phyloP scores from a whole-genome alignment of 352 stramenopile genomes.

The Phytopythium aichiense region DNA sequence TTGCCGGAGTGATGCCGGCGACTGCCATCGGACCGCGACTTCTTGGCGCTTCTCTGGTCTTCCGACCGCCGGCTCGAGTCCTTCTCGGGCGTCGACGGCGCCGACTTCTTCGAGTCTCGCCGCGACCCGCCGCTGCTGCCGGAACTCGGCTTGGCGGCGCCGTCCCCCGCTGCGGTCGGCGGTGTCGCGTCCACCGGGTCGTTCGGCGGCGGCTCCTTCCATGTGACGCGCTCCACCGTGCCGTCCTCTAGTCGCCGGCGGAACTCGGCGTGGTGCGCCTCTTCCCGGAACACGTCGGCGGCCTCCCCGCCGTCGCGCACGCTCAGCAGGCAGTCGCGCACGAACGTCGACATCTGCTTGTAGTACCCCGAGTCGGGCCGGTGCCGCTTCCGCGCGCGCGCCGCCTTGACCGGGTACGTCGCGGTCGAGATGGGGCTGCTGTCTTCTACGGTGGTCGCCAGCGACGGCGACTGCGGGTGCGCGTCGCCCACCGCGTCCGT shows the following conservation, averaged over 20 bases:
- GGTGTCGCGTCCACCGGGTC: constrained; percentile 12
- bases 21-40: constrained; percentile 4
- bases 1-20: constrained; percentile 1
- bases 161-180: constrained; percentile 2
- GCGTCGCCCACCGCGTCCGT: constrained; percentile 2
- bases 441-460: constrained; percentile 4
- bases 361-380: constrained; percentile 79
- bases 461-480: not conserved
- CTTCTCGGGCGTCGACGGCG: constrained; percentile 12
- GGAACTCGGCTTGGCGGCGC: constrained; percentile 9
- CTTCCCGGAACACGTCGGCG: constrained; percentile 47
- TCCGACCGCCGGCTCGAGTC: constrained; percentile 19
- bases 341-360: constrained; percentile 82
- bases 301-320: constrained; percentile 49
- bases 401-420: constrained; percentile 67
- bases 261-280: constrained; percentile 60
- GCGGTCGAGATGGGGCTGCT: constrained; percentile 5
- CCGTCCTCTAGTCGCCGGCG: constrained; percentile 56
- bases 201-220: constrained; percentile 56
- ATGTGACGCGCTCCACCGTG: constrained; percentile 70
- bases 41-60: constrained; percentile 11
- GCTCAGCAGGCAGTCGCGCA: constrained; percentile 76
- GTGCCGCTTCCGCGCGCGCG: constrained; percentile 74
- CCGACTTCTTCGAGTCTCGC: not conserved
- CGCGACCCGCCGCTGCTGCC: constrained; percentile 16